Base-by-base conservation (phyloP, 805 yeast genomes). In the Metschnikowia peoriensis region DNA sequence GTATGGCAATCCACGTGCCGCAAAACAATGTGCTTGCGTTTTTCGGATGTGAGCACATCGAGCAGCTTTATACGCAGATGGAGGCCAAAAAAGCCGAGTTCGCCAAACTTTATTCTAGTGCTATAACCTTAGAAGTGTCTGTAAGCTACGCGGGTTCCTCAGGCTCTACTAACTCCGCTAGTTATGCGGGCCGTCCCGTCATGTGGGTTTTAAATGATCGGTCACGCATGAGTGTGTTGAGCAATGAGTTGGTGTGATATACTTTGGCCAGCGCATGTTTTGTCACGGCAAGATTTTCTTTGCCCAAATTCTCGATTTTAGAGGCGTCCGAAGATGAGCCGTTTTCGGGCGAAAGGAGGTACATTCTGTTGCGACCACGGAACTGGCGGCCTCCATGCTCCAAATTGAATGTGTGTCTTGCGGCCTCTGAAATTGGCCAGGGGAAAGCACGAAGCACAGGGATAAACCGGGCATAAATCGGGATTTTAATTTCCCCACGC, bases 401-500 rank as follows among this genome's bases (percentile, higher is more conserved):
- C 66, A 92, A 84, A 1, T 91, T 89, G 7, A 92, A 80, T 9
- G 81, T 53, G 52, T 71, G 66, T 45, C 97, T 70, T 1, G 79
- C 72, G 0, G 77, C n/a, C 50, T 75, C 81, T 8, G 77, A 83
- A 1, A 88, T 38, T 1, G 86, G 89, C 86, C 89, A 82, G 0
- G 96, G 96, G 14, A 83, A 66, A 0, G 84, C 82, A 51, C 94
- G 76, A 58, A 91, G 71, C 1, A 88, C 53, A 0, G 97, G 96
- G 37, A 92, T 61, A 43, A 88, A 69, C 57, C 85, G 81, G 1
- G 89, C 91, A 67, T 92, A 93, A 42, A 85, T 72, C 0, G 98
- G 97, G 32, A 83, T 59, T 56, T 79, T 85, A 44, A 92, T 78
- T 50, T 85, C 88, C 2, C 92, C 90, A 39, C 85, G 66, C 52